Evolutionary conservation across 257 asterid species (phyloP).

Genomic region (Primulina huaijiensis): DNA sequence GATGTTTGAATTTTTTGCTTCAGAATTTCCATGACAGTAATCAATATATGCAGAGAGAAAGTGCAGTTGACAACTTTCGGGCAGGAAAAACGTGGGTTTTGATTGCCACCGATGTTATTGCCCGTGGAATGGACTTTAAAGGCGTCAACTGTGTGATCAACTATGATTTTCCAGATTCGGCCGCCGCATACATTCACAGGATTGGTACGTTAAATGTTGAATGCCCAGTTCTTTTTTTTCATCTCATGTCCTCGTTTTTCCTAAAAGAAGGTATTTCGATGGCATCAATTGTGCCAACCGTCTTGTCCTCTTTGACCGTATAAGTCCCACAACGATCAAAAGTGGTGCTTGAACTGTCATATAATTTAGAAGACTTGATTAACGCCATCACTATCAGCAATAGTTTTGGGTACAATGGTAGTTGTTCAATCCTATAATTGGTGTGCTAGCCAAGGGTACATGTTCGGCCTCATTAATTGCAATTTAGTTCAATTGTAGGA

Average conservation of each 20-base stretch:
- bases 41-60: slow-evolving; percentile 56
- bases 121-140: slow-evolving; percentile 98
- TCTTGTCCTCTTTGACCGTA: not conserved
- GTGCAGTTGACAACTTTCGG: slow-evolving; percentile 74
- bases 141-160: slow-evolving; percentile 85
- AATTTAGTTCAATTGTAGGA: too few relatives aligned
- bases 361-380: too few relatives aligned
- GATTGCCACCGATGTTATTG: slow-evolving; percentile 86
- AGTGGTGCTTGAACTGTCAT: too few relatives aligned
- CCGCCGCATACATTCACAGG: slow-evolving; percentile 81
- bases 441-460: too few relatives aligned
- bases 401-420: too few relatives aligned
- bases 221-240: slow-evolving; percentile 4
- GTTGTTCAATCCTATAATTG: too few relatives aligned
- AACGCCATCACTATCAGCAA: too few relatives aligned
- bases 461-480: too few relatives aligned
- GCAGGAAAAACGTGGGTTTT: slow-evolving; percentile 93
- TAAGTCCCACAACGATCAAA: too few relatives aligned
- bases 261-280: not conserved
- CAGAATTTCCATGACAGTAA: slow-evolving; percentile 4
- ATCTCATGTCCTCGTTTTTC: not conserved
- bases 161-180: slow-evolving; percentile 86
- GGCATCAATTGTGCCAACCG: not conserved
- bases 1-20: not conserved
- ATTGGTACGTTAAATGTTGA: slow-evolving; percentile 49